Evolutionary conservation across 805 yeast species (phyloP).

Genomic region (Diddensiella santjacobensis): DNA sequence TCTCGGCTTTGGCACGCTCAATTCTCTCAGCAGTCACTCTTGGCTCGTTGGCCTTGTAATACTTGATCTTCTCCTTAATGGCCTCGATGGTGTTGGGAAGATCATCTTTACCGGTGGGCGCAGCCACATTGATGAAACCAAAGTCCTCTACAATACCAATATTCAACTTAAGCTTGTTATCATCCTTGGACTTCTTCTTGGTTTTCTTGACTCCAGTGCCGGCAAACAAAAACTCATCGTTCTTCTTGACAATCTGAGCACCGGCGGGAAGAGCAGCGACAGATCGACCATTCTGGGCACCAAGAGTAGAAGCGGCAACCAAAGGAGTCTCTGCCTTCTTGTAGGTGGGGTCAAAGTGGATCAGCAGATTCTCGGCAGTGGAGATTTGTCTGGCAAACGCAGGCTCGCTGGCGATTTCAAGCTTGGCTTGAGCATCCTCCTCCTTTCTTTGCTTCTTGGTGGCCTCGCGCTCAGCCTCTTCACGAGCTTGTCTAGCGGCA

Average conservation of each 20-base stretch:
- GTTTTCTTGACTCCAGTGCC: slow-evolving; percentile 52
- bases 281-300: slow-evolving; percentile 28
- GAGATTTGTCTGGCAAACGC: slow-evolving; percentile 80
- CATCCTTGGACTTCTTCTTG: slow-evolving; percentile 41
- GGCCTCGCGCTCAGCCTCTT: slow-evolving; percentile 57
- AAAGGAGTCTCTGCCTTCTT: slow-evolving; percentile 44
- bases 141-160: slow-evolving; percentile 75
- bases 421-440: slow-evolving; percentile 66
- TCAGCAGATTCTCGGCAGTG: slow-evolving; percentile 67
- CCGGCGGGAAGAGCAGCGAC: slow-evolving; percentile 58
- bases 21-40: slow-evolving; percentile 74
- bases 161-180: slow-evolving; percentile 63
- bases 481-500: slow-evolving; percentile 64
- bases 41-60: slow-evolving; percentile 68
- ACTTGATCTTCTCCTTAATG: slow-evolving; percentile 67
- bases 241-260: slow-evolving; percentile 59
- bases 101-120: slow-evolving; percentile 75
- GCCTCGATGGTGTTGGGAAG: slow-evolving; percentile 59
- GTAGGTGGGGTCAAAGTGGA: slow-evolving; percentile 73
- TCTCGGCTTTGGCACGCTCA: slow-evolving; percentile 71
- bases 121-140: slow-evolving; percentile 67
- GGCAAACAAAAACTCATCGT: slow-evolving; percentile 56
- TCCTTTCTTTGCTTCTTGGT: slow-evolving; percentile 47
- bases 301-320: slow-evolving; percentile 31
- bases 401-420: slow-evolving; percentile 67